Conservation (phyloP, 257 asterid genomes). For the Handroanthus guayacan region DNA sequence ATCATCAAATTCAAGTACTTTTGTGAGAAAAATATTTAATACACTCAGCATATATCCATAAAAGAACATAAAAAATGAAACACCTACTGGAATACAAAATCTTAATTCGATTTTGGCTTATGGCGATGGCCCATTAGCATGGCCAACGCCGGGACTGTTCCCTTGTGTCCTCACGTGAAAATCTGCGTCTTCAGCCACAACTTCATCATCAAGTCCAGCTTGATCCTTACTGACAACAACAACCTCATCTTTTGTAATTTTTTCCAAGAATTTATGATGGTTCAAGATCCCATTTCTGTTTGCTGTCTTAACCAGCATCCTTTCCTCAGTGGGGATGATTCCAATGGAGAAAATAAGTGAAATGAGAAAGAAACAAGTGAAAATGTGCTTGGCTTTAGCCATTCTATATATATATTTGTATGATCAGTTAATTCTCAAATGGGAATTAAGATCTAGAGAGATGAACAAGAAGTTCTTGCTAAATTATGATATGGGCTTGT, state of each 20-base stretch:
- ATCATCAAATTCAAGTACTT: no score
- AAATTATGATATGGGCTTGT: background rate
- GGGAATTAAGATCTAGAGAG: background rate
- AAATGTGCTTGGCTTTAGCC: constrained; percentile 36
- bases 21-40: no score
- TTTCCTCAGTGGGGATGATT: constrained; percentile 32
- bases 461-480: background rate
- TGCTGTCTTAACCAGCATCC: background rate
- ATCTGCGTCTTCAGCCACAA: constrained; percentile 3
- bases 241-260: background rate
- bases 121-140: no score
- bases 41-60: no score
- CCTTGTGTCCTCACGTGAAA: constrained; percentile 24
- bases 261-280: background rate
- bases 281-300: background rate
- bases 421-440: background rate
- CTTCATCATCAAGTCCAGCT: background rate
- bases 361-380: constrained; percentile 14
- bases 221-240: background rate
- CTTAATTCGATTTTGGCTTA: no score
- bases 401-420: constrained; percentile 9
- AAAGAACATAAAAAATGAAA: no score
- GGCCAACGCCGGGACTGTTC: constrained; percentile 49
- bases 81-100: no score
- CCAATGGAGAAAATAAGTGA: constrained; percentile 31